phyloP scores from a whole-genome alignment of 345 rosid species.

The Brassica rapa region DNA sequence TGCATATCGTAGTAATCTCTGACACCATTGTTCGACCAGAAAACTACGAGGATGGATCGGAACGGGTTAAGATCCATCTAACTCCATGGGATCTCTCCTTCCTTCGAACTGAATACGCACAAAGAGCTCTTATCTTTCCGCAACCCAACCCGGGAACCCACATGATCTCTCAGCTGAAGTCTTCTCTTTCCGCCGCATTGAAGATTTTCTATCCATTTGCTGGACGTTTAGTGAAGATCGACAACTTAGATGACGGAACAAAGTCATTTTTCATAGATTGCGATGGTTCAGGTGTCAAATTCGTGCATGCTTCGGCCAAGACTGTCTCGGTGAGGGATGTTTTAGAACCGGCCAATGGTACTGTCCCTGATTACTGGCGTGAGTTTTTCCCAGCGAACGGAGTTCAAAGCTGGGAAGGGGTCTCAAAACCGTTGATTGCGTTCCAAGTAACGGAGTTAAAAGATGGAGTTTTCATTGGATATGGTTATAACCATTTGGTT shows the following conservation, averaged over 20 bases:
- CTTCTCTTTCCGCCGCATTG: not conserved
- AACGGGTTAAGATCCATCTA: not conserved
- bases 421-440: not conserved
- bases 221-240: not conserved
- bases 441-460: not conserved
- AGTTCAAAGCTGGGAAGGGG: not conserved
- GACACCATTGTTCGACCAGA: not conserved
- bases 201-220: not conserved
- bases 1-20: not conserved
- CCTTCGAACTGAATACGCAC: not conserved
- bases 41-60: not conserved
- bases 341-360: not conserved
- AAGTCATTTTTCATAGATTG: not conserved
- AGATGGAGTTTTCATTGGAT: not conserved
- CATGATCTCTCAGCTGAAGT: not conserved
- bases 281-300: not conserved
- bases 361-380: not conserved
- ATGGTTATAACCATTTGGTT: not conserved
- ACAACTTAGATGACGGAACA: not conserved
- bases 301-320: not conserved
- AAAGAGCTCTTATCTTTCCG: not conserved
- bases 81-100: not conserved
- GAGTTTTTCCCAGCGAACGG: not conserved
- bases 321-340: not conserved
- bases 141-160: not conserved